Conservation (phyloP, 2,329 filamentous ascomycete species). For the Grosmannia huntii region DNA sequence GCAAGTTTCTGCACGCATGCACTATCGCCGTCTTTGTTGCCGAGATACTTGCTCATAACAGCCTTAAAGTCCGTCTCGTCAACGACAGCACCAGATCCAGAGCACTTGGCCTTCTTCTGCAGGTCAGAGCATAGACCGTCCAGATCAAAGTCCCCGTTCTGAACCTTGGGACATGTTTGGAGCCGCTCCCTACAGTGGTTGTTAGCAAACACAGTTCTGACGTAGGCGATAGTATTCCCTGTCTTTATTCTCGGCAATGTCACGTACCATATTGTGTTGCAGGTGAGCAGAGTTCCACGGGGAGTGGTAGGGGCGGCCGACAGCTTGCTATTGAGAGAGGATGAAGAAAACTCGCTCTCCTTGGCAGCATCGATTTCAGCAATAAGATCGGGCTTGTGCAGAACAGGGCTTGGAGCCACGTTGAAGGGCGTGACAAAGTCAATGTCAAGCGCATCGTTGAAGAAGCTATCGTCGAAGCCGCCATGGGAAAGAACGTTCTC, state of each 20-base stretch:
- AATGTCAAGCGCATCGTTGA: constrained; percentile 65
- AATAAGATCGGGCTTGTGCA: constrained; percentile 56
- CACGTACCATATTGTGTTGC: constrained; percentile 85
- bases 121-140: constrained; percentile 87
- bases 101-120: constrained; percentile 91
- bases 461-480: constrained; percentile 57
- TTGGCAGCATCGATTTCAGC: constrained; percentile 66
- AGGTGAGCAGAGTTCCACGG: constrained; percentile 47
- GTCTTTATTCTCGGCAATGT: no score
- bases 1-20: constrained; percentile 2
- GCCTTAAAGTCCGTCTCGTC: constrained; percentile 79
- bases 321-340: constrained; percentile 8
- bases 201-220: constrained; percentile 2
- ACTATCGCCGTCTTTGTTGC: constrained; percentile 22
- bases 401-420: constrained; percentile 33
- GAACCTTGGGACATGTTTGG: constrained; percentile 75
- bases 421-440: constrained; percentile 79
- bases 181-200: constrained; percentile 62
- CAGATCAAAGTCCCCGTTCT: constrained; percentile 84
- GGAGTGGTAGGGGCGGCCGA: neutral
- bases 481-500: constrained; percentile 59
- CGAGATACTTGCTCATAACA: constrained; percentile 55
- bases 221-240: neutral
- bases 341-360: constrained; percentile 38
- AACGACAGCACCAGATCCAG: constrained; percentile 78